Evolutionary conservation across 345 rosid species (phyloP), one percentile per base, ranked within the genome.

Genomic region (Turritis glabra): DNA sequence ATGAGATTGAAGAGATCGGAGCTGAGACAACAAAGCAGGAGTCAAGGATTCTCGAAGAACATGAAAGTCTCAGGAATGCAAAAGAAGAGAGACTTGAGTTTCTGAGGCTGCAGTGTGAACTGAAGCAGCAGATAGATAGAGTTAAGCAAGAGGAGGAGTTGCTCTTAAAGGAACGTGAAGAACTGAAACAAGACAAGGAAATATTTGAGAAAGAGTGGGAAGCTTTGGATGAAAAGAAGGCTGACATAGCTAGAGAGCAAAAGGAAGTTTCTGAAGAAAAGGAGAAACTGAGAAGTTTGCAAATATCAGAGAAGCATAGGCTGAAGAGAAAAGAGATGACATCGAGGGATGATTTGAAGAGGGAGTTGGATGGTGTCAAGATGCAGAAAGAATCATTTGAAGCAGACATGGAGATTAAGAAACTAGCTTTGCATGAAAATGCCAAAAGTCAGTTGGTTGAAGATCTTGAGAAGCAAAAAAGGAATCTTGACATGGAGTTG

Each of bases 121-220:
- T 94, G 73, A 89, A 86, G 77, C 82, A 72, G 74, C 89, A 93
- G 79, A 70, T 88, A 64, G 88, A 82, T 67, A 87, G 57, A 52
- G 86, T 80, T 81, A 76, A 84, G 76, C 54, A 22, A 73, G 85
- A 82, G 73, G 82, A 83, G 77, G 89, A 88, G 77, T 78, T 79
- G 64, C 88, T 91, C 78, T 63, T 82, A 71, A 89, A 82, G 79
- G 89, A 88, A 75, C 77, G 56, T 33, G 85, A 88, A 46, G 96
- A 88, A 67, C 81, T 93, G 82, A 86, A 85, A 68, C 82, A 73
- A 77, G 94, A 91, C 19, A 87, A 80, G 75, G 85, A 83, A 70
- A 91, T 75, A 44, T 91, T 91, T 81, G 90, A 89, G 87, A 88
- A 84, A 78, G 96, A 91, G 53, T 88, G 92, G 90, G 89, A 84